Conservation (phyloP, 371 early-diverging fungal genomes). For the Mucor racemosus region DNA sequence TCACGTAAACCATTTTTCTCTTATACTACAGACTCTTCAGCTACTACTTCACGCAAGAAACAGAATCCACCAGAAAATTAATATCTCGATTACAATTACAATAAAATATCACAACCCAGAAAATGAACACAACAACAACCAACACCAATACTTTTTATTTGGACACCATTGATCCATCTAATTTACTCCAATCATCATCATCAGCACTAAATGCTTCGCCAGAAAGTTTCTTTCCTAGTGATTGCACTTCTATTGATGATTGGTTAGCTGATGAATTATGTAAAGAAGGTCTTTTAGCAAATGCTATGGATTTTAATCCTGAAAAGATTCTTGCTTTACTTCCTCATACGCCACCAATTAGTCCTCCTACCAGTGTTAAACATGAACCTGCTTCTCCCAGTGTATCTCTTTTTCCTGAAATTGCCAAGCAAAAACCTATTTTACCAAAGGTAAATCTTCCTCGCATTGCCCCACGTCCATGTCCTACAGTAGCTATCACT, state of each 20-base stretch:
- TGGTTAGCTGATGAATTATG: slow-evolving; percentile 29
- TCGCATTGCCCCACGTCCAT: slow-evolving; percentile 11
- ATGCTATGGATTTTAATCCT: slow-evolving; percentile 2
- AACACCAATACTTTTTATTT: slow-evolving; percentile 13
- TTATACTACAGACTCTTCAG: slow-evolving; percentile 32
- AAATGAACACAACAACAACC: slow-evolving; percentile 8
- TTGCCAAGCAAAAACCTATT: slow-evolving; percentile 1
- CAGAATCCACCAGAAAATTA: slow-evolving; percentile 26
- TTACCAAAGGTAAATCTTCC: slow-evolving; percentile 11
- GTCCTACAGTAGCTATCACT: not conserved
- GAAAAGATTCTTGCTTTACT: slow-evolving; percentile 12
- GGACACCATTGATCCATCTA: slow-evolving; percentile 14
- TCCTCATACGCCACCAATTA: slow-evolving; percentile 18
- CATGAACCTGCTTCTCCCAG: slow-evolving; percentile 12
- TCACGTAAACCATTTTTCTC: slow-evolving; percentile 33
- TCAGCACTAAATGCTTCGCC: not conserved
- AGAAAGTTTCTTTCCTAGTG: not conserved
- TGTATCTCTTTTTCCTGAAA: slow-evolving; percentile 25
- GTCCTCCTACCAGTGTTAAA: slow-evolving; percentile 4
- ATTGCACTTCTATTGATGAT: slow-evolving; percentile 20
- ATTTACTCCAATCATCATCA: not conserved
- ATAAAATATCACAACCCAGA: slow-evolving; percentile 6
- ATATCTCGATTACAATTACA: slow-evolving; percentile 18
- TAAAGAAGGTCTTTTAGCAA: slow-evolving; percentile 19
- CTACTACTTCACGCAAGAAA: slow-evolving; percentile 29